Conservation (phyloP, 176 grass and related monocot species). For the Melocanna baccifera region DNA sequence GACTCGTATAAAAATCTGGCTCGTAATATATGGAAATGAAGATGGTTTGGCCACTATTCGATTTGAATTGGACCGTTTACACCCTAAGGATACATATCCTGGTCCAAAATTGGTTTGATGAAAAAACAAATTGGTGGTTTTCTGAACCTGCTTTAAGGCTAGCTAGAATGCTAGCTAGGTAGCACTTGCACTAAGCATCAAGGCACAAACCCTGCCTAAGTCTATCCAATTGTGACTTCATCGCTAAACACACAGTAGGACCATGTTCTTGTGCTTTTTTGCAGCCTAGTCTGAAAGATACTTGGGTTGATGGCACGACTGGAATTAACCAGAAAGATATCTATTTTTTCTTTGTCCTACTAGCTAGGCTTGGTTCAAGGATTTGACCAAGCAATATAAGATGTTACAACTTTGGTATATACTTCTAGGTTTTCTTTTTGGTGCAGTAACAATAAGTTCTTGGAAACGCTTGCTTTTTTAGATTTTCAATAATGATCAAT, state of each 20-base stretch:
- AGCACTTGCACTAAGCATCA: neutral
- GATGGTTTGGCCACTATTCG: too few relatives aligned
- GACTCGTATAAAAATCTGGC: too few relatives aligned
- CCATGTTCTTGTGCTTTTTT: neutral
- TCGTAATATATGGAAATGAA: too few relatives aligned
- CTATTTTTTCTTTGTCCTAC: neutral
- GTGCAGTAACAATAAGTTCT: too few relatives aligned
- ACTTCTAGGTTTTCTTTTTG: too few relatives aligned
- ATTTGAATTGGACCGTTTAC: too few relatives aligned
- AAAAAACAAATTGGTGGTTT: neutral
- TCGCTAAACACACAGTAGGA: constrained; percentile 2
- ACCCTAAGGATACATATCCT: neutral
- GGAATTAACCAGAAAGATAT: constrained; percentile 1
- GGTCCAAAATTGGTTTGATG: neutral
- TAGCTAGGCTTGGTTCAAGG: neutral
- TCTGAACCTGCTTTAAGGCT: neutral
- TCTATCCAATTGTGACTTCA: neutral
- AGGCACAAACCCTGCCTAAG: neutral
- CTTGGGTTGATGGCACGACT: neutral
- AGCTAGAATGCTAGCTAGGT: neutral
- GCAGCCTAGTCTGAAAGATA: constrained; percentile 4
- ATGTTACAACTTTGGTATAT: too few relatives aligned
- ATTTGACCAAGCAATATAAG: neutral
- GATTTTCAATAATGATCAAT: too few relatives aligned
- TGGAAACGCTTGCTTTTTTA: too few relatives aligned